Evolutionary conservation across 768 basidiomycete genomes (phyloP), one percentile per base, ranked within the genome.

Genomic region (Auriscalpium orientale): DNA sequence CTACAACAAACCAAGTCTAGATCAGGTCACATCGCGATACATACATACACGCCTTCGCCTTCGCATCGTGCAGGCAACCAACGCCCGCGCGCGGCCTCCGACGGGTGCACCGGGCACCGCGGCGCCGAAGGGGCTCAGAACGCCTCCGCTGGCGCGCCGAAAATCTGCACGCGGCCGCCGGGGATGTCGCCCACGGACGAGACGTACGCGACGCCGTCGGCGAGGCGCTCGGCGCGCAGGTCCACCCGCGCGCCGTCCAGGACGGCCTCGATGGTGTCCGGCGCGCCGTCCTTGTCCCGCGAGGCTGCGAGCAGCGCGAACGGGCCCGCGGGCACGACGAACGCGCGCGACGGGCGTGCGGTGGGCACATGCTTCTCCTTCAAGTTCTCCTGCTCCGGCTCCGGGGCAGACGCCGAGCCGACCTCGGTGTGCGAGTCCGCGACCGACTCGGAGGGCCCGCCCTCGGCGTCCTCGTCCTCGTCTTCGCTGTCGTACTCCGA

Each of bases 351-450:
- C 2, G 54, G 44, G 18, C 35, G 46, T 8, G 50, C 50, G 1
- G 12, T 9, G 16, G 36, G 18, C 28, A 7, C 20, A 6, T 3
- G 13, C 7, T 40, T 15, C n/a, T 37, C 36, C 9, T 36, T 33
- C 21, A 21, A 13, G 12, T 20, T 20, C 52, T 53, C 40, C 40
- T 18, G 15, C 46, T 35, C 16, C 8, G 22, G 38, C 36, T 53
- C 52, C 10, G n/a, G 28, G 6, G 18, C 52, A 8, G 37, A 22
- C 34, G 33, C 15, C 21, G 57, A 58, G 11, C 18, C 56, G 28
- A 55, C 46, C 47, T 58, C 57, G 6, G 57, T 48, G n/a, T 53
- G 36, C 15, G 59, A 58, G 51, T 58, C 57, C 21, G 57, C 59
- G 7, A 40, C 16, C 21, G 16, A 21, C 1, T 58, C 56, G 22